Conservation (phyloP, 192 early-diverging fungal species). For the Geranomyces variabilis region DNA sequence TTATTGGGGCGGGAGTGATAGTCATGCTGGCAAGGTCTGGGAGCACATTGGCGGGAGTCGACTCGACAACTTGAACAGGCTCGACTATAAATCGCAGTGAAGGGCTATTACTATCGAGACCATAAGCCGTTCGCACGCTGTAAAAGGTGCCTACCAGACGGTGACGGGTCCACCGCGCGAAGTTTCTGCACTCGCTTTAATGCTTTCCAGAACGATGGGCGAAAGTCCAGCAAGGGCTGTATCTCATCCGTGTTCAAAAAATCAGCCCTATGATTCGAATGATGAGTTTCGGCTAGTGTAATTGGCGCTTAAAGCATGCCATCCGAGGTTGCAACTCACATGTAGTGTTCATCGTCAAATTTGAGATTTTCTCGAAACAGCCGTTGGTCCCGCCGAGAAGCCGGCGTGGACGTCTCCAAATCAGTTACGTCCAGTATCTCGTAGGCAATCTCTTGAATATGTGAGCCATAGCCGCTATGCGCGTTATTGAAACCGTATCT, state of each 20-base stretch:
- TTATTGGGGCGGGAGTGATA: not conserved
- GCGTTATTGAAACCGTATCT: slow-evolving; percentile 92
- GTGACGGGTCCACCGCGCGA: not conserved
- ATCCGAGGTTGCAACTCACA: slow-evolving; percentile 47
- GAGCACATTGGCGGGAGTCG: not conserved
- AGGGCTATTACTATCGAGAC: too few relatives aligned
- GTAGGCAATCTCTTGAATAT: slow-evolving; percentile 55
- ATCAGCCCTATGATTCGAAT: slow-evolving; percentile 59
- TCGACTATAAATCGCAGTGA: too few relatives aligned
- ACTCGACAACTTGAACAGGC: not conserved
- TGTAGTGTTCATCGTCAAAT: slow-evolving; percentile 93
- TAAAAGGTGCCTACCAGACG: too few relatives aligned
- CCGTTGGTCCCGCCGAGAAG: slow-evolving; percentile 62
- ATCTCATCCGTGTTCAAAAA: slow-evolving; percentile 86
- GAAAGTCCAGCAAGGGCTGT: slow-evolving; percentile 71
- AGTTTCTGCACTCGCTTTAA: slow-evolving; percentile 70
- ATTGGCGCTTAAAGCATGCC: not conserved
- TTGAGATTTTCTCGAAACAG: slow-evolving; percentile 75
- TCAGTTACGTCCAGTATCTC: slow-evolving; percentile 57
- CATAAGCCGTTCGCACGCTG: too few relatives aligned
- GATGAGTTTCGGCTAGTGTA: not conserved
- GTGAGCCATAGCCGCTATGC: slow-evolving; percentile 75
- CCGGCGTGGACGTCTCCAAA: slow-evolving; percentile 50
- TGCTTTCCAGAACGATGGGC: slow-evolving; percentile 64
- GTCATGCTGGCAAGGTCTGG: slow-evolving; percentile 9